Percentiles rank a stretch among this genome's conserved stretches.
Evolutionary conservation across 371 early-diverging fungal genomes (phyloP).

Genomic region (Actinomucor elegans): DNA sequence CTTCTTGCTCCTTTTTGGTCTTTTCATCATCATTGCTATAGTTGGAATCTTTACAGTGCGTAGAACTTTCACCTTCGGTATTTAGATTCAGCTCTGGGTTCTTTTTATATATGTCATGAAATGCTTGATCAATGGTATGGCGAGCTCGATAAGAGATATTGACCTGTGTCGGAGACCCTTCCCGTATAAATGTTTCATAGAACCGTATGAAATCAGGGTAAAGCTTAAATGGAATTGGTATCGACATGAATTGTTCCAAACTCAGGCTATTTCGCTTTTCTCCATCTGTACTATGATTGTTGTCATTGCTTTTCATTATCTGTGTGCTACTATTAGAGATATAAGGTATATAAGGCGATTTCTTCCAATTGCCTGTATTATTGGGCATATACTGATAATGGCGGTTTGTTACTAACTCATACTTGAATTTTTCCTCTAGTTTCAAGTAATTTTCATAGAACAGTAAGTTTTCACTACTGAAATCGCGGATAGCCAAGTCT

Average conservation of each 20-base stretch:
- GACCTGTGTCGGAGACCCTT: conserved; percentile 36
- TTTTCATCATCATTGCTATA: too few relatives aligned
- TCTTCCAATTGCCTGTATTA: neutral
- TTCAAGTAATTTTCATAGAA: conserved; percentile 37
- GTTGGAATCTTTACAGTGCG: too few relatives aligned
- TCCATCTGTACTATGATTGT: neutral
- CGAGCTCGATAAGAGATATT: conserved; percentile 40
- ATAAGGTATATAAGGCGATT: neutral
- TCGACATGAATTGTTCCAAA: neutral
- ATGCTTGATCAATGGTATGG: conserved; percentile 19
- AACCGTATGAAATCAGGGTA: conserved; percentile 25
- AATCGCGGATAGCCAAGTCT: conserved; percentile 40
- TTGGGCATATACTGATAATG: too few relatives aligned
- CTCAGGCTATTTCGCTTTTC: neutral
- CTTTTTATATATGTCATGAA: neutral
- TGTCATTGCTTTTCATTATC: neutral
- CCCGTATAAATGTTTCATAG: conserved; percentile 35
- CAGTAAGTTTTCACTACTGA: conserved; percentile 41
- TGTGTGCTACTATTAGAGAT: neutral
- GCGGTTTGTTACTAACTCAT: neutral
- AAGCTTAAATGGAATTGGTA: conserved; percentile 11
- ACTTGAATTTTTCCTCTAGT: conserved; percentile 20
- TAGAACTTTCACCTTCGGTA: too few relatives aligned
- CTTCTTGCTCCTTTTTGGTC: neutral
- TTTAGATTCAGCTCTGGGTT: neutral